Evolutionary conservation across 805 yeast species (phyloP).

Genomic region (Starmerella vaccinii): DNA sequence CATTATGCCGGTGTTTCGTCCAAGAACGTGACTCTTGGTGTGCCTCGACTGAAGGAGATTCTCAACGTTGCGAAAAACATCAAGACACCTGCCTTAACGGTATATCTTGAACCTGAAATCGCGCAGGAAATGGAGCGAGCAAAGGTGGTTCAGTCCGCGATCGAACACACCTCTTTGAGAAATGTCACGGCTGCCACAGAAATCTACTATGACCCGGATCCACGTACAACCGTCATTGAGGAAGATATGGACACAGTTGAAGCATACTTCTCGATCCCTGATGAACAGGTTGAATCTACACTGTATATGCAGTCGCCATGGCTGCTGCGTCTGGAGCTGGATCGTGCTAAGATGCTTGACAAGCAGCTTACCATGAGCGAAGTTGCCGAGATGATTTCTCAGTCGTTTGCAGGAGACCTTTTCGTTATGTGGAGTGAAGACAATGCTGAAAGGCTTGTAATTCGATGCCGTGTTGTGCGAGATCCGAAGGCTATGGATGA

Average conservation of each 20-base stretch:
- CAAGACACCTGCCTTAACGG: slow-evolving; percentile 98
- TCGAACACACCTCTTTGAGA: slow-evolving; percentile 89
- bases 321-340: slow-evolving; percentile 90
- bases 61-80: slow-evolving; percentile 95
- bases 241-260: slow-evolving; percentile 97
- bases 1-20: slow-evolving; percentile 97
- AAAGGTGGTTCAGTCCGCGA: slow-evolving; percentile 88
- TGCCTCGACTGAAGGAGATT: slow-evolving; percentile 95
- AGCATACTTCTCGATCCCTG: slow-evolving; percentile 94
- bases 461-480: slow-evolving; percentile 97
- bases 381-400: slow-evolving; percentile 90
- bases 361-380: slow-evolving; percentile 96
- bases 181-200: slow-evolving; percentile 97
- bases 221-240: slow-evolving; percentile 88
- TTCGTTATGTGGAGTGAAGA: slow-evolving; percentile 99
- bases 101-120: slow-evolving; percentile 70
- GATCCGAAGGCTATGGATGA: slow-evolving; percentile 90
- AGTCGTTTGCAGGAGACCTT: slow-evolving; percentile 85
- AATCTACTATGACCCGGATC: slow-evolving; percentile 96
- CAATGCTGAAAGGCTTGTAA: slow-evolving; percentile 89
- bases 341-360: slow-evolving; percentile 98
- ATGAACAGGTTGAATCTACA: slow-evolving; percentile 90
- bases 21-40: slow-evolving; percentile 92
- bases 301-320: slow-evolving; percentile 95
- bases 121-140: slow-evolving; percentile 89